A percentile compares a stretch with the other conserved stretches of the same genome.
Conservation (phyloP, 2,329 filamentous ascomycete species). For the Cercospora citrullina region DNA sequence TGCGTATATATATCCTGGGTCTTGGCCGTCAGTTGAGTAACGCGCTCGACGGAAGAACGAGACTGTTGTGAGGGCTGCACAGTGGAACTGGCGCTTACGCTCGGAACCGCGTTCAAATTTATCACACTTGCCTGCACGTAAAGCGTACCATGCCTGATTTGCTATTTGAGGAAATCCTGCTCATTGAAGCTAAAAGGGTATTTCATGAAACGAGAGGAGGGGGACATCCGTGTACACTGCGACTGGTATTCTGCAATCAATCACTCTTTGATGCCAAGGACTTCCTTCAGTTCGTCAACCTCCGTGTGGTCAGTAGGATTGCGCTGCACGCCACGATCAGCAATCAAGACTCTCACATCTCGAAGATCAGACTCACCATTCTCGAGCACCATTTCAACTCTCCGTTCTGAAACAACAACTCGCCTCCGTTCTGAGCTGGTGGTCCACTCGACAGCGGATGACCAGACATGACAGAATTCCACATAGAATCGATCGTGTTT, state of each 20-base stretch:
- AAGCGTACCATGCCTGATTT: too few relatives aligned
- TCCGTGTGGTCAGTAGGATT: conserved; percentile 41
- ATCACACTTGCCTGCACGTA: too few relatives aligned
- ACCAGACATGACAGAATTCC: conserved; percentile 29
- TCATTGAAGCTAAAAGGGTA: too few relatives aligned
- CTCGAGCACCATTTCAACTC: conserved; percentile 35
- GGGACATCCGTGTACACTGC: too few relatives aligned
- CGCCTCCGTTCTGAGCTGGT: conserved; percentile 38
- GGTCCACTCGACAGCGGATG: conserved; percentile 32
- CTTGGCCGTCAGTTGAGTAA: not conserved
- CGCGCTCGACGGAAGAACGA: too few relatives aligned
- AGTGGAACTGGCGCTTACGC: too few relatives aligned
- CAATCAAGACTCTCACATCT: not conserved
- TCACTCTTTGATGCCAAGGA: conserved; percentile 34
- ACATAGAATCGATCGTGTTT: conserved; percentile 27
- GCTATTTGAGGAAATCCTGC: too few relatives aligned
- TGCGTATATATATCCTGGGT: conserved; percentile 8
- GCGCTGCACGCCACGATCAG: conserved; percentile 36
- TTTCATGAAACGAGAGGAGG: too few relatives aligned
- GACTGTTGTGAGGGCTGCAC: too few relatives aligned
- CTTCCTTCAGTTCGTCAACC: conserved; percentile 35
- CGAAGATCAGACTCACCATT: not conserved
- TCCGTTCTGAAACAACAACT: conserved; percentile 41
- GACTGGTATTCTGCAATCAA: too few relatives aligned
- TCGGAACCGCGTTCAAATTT: too few relatives aligned